Percentiles rank a stretch among this genome's conserved stretches.
Evolutionary conservation across 2,329 filamentous ascomycete genomes (phyloP).

Genomic region (Tolypocladium endophyticum): DNA sequence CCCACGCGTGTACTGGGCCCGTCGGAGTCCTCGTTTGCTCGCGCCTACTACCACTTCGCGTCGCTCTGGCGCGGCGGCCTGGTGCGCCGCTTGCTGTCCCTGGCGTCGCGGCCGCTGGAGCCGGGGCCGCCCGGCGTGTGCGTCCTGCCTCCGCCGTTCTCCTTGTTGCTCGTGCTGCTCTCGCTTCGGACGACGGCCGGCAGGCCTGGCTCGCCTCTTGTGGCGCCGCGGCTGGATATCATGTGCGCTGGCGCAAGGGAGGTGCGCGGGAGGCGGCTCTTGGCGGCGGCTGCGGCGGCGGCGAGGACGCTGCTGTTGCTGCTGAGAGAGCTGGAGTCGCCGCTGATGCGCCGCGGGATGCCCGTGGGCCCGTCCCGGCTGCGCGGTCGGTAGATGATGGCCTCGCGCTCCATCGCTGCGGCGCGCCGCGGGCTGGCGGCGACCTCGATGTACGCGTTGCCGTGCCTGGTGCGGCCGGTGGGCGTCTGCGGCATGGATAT

Average conservation of each 20-base stretch:
- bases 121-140: background rate
- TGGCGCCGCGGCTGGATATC: slow-evolving; percentile 10
- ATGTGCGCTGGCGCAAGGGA: slow-evolving; percentile 15
- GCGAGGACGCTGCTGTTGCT: slow-evolving; percentile 6
- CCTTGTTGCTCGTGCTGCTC: slow-evolving; percentile 28
- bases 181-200: slow-evolving; percentile 24
- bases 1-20: background rate
- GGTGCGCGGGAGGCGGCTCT: slow-evolving; percentile 29
- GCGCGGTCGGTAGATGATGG: slow-evolving; percentile 27
- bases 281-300: slow-evolving; percentile 6
- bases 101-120: background rate
- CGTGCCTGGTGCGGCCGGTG: slow-evolving; percentile 28
- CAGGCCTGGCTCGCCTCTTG: slow-evolving; percentile 7
- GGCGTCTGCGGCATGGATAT: slow-evolving; percentile 42
- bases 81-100: slow-evolving; percentile 1
- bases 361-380: slow-evolving; percentile 30
- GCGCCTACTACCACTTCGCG: background rate
- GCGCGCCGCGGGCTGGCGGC: slow-evolving; percentile 35
- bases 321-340: slow-evolving; percentile 21
- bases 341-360: slow-evolving; percentile 32
- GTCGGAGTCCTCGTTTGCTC: background rate
- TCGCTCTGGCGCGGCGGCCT: background rate
- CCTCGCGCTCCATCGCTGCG: slow-evolving; percentile 30
- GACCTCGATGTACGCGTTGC: slow-evolving; percentile 40
- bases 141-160: slow-evolving; percentile 14